Conservation (phyloP, 495 filamentous ascomycete species). For the Penicillium argentinense region DNA sequence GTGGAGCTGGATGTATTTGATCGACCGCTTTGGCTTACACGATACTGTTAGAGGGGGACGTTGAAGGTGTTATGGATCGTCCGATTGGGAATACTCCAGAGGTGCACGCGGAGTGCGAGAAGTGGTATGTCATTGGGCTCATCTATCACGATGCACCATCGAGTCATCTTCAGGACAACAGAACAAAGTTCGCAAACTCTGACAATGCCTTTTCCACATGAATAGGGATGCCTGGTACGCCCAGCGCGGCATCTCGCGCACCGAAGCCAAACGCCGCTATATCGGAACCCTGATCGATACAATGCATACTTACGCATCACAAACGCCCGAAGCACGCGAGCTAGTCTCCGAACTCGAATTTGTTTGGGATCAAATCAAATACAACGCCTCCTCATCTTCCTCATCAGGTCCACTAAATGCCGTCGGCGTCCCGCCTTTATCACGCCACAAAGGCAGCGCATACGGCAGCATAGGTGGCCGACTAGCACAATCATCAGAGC, state of each 20-base stretch:
- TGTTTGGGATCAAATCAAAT: constrained; percentile 97
- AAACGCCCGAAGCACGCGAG: constrained; percentile 79
- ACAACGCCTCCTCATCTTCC: constrained; percentile 66
- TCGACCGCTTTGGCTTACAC: constrained; percentile 6
- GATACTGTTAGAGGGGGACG: constrained; percentile 71
- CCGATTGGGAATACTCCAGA: constrained; percentile 60
- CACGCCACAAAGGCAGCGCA: constrained; percentile 23
- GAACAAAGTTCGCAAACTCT: too few species aligned
- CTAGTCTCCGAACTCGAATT: constrained; percentile 95
- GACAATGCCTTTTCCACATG: not conserved
- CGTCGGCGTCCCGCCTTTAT: constrained; percentile 36
- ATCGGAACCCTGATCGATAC: constrained; percentile 91
- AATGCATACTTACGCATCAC: constrained; percentile 89
- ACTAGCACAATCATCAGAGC: constrained; percentile 21
- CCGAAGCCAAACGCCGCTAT: constrained; percentile 92
- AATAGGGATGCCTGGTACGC: constrained; percentile 85
- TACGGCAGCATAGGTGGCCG: constrained; percentile 40
- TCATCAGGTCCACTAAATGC: constrained; percentile 47
- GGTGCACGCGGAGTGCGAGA: constrained; percentile 56
- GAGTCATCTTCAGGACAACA: too few species aligned
- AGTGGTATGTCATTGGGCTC: constrained; percentile 47
- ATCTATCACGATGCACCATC: not conserved
- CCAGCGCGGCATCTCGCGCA: constrained; percentile 75
- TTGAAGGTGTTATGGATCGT: constrained; percentile 86
- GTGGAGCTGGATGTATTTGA: not conserved